Evolutionary conservation across 2,329 filamentous ascomycete genomes (phyloP), one percentile per base, ranked within the genome.

Genomic region (Pestalotiopsis sp.): DNA sequence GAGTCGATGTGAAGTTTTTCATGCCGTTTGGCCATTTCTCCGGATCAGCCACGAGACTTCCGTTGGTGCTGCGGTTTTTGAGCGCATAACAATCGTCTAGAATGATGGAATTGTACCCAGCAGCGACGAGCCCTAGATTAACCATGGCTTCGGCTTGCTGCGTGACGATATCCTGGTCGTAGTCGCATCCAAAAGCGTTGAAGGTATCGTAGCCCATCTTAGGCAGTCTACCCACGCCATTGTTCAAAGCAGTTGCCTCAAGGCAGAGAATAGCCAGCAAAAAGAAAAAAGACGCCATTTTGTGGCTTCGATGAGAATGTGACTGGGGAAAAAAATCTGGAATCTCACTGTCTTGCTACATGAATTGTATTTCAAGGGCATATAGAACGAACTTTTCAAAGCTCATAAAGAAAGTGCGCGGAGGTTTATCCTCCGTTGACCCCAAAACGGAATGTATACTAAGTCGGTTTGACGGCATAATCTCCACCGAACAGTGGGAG

Each of bases 121-220:
- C 60, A 63, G 27, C 60, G 41, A 63, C 60, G 14, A 63, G 23
- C 31, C 60, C 60, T 14, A 63, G 36, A 13, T 63, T n/a, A 2
- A 63, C 60, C 60, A 63, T 63, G 60, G 60, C 60, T 17, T 63
- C 36, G 60, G 60, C 60, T 23, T 63, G 60, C 60, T 63, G 60
- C 6, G 5, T 23, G 60, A 63, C 60, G 38, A 63, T 39, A n/a
- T 41, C 60, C 14, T 63, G 60, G n/a, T 63, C 31, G 31, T 63
- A 63, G 23, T 63, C 60, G 60, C 60, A 63, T 12, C 60, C 60
- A 41, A 63, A 63, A 4, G 60, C 60, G 60, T 63, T 63, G 23
- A 63, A 63, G 2, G 60, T 63, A 23, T 63, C 60, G 36, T 63
- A 63, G 60, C 60, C 60, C 60, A 63, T 63, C 41, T 63, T 63